Evolutionary conservation across 2,329 filamentous ascomycete genomes (phyloP).

Genomic region (Raffaelea albimanens): DNA sequence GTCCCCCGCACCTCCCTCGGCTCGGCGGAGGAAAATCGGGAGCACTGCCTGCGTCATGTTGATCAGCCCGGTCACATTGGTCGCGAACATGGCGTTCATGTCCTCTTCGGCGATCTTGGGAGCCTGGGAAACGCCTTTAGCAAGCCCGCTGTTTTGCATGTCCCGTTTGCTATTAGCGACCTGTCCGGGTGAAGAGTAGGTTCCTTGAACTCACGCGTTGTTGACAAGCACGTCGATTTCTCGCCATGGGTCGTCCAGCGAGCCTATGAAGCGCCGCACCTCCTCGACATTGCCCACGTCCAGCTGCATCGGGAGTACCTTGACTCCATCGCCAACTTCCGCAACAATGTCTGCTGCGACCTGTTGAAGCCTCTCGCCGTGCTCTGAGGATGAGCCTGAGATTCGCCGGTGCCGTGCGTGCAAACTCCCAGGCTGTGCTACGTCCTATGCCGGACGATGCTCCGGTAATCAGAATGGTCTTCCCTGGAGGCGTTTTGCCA

Average conservation of each 20-base stretch:
- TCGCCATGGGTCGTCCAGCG: constrained; percentile 70
- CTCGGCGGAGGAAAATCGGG: constrained; percentile 68
- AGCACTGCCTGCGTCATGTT: constrained; percentile 92
- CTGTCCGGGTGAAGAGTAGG: too few species aligned
- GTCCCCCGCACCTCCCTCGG: constrained; percentile 71
- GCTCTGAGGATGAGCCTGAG: constrained; percentile 83
- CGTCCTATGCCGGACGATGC: constrained; percentile 88
- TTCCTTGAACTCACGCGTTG: constrained; percentile 84
- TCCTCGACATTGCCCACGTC: constrained; percentile 77
- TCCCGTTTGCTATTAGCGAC: too few species aligned
- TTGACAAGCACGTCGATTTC: constrained; percentile 87
- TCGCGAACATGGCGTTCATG: constrained; percentile 78
- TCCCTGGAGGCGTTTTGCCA: too few species aligned
- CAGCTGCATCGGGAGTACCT: constrained; percentile 73
- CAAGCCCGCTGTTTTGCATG: constrained; percentile 75
- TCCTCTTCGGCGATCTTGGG: constrained; percentile 76
- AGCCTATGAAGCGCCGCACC: constrained; percentile 61
- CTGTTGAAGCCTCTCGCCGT: constrained; percentile 67
- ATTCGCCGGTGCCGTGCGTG: constrained; percentile 63
- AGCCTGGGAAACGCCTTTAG: constrained; percentile 78
- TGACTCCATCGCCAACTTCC: constrained; percentile 70
- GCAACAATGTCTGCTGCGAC: constrained; percentile 66
- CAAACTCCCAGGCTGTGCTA: constrained; percentile 85
- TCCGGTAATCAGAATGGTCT: too few species aligned
- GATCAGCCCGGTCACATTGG: constrained; percentile 91